A percentile compares a stretch with the other conserved stretches of the same genome.
These are phyloP conservation scores for Pterulicium gracile DNA, from an alignment of 1,284 basidiomycete genomes.

Conservation along the genomic window DNA sequence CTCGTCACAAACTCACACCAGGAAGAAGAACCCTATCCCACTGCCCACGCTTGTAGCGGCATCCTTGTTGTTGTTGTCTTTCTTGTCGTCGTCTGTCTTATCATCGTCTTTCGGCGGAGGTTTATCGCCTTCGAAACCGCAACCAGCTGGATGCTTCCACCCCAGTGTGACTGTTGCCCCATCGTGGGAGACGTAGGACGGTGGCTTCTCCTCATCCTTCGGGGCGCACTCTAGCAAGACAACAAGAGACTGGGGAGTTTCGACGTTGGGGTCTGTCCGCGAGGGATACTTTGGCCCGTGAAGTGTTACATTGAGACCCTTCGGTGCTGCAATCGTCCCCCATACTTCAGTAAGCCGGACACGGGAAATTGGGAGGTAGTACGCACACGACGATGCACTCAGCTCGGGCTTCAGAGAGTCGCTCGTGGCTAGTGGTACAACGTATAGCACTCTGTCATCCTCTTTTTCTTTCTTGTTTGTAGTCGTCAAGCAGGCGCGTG, in stretches of 20 bases:
- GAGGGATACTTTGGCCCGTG: constrained; percentile 52
- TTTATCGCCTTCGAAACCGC: constrained; percentile 25
- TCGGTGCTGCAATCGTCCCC: constrained; percentile 32
- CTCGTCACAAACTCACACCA: constrained; percentile 43
- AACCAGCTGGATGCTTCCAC: constrained; percentile 49
- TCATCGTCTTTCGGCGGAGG: constrained; percentile 23
- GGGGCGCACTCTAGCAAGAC: constrained; percentile 49
- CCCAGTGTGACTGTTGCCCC: constrained; percentile 40
- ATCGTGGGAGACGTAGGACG: constrained; percentile 51
- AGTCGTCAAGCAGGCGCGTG: constrained; percentile 60
- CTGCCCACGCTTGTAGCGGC: constrained; percentile 42
- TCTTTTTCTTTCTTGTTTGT: constrained; percentile 46
- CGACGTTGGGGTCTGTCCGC: constrained; percentile 25
- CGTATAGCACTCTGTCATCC: constrained; percentile 47
- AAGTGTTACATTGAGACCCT: constrained; percentile 47
- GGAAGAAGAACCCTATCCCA: constrained; percentile 75
- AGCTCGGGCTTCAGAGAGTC: constrained; percentile 29
- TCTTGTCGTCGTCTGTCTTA: constrained; percentile 23
- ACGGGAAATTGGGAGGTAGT: constrained; percentile 7
- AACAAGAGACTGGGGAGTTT: constrained; percentile 43
- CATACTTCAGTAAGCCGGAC: constrained; percentile 9
- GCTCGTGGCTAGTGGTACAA: constrained; percentile 46
- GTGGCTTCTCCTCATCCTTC: constrained; percentile 24
- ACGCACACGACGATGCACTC: constrained; percentile 35
- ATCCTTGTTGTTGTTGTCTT: constrained; percentile 18